Base-by-base conservation (phyloP, 1,284 basidiomycete species). In the Moesziomyces sp. region DNA sequence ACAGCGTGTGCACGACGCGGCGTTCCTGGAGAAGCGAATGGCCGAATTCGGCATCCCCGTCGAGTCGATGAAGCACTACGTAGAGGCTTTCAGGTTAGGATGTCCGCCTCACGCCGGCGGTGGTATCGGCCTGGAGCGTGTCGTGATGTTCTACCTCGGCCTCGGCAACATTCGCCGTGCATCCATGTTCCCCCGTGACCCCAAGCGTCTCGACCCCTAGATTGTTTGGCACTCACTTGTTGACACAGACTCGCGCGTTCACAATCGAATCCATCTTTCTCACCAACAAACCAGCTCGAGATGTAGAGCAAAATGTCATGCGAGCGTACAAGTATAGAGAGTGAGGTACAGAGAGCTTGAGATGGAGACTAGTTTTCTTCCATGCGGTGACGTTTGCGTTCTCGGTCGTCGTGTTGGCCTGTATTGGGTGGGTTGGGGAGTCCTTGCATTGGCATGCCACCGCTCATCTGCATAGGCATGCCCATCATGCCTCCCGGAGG, bases 71-170 rank as follows among this genome's bases (percentile, higher is more conserved):
- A 90, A 91, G 84, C 89, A 89, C 63, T 99, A 99, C 85, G 86
- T 99, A 55, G 93, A 98, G 83, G 94, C 91, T 6, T 99, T 99
- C 90, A 90, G 90, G 74, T 88, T 97, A 82, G 96, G 95, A 48
- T 95, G 94, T 77, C 90, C 94, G 7, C 95, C 96, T 24, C 88
- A 89, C 78, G 88, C 87, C 14, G 88, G 88, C 76, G 88, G 87
- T 69, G 88, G 88, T 78, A 87, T 88, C 64, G 88, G 87, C 65
- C 88, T 99, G 59, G 96, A 99, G 87, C 91, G 96, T 65, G 94
- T 99, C 49, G 86, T 98, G 80, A 95, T 97, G 93, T 86, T 97
- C 74, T 97, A 85, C 79, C 62, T 84, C 18, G 82, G 82, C 38
- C 56, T 84, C 52, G 93, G 92, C 87, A 98, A 99, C 88, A 97